phyloP scores from a whole-genome alignment of 179 eudicot species.

The Beta lomatogona region DNA sequence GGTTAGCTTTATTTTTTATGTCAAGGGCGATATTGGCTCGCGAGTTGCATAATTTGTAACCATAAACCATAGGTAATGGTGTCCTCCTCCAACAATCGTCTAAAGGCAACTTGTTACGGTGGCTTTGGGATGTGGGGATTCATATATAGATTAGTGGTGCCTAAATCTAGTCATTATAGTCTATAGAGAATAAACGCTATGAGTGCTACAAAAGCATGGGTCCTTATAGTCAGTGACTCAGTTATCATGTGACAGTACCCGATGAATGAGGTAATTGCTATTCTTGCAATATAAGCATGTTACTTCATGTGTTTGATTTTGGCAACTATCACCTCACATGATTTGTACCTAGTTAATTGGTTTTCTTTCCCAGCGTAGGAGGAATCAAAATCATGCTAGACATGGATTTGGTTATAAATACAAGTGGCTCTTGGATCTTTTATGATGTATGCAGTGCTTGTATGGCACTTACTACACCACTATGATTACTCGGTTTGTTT shows the following conservation, averaged over 20 bases:
- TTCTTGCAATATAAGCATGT: background rate
- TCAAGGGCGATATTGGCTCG: background rate
- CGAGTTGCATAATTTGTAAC: background rate
- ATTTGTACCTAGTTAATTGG: background rate
- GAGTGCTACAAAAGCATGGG: background rate
- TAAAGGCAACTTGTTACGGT: background rate
- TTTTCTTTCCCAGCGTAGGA: background rate
- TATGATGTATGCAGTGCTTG: background rate
- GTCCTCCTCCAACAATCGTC: background rate
- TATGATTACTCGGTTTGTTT: background rate
- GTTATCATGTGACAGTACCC: slow-evolving; percentile 10
- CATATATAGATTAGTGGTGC: background rate
- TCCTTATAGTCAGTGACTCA: background rate
- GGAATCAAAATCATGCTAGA: background rate
- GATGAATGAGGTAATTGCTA: background rate
- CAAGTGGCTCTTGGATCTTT: slow-evolving; percentile 2
- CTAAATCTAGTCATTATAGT: background rate
- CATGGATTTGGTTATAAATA: background rate
- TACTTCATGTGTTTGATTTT: slow-evolving; percentile 12
- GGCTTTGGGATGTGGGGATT: background rate
- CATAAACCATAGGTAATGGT: background rate
- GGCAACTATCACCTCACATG: slow-evolving; percentile 17
- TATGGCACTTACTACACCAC: background rate
- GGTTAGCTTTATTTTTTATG: background rate
- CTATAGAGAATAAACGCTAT: background rate